These are phyloP conservation scores for Xylaria sp. DNA, from an alignment of 2,329 filamentous ascomycete species.

Conservation along the genomic window DNA sequence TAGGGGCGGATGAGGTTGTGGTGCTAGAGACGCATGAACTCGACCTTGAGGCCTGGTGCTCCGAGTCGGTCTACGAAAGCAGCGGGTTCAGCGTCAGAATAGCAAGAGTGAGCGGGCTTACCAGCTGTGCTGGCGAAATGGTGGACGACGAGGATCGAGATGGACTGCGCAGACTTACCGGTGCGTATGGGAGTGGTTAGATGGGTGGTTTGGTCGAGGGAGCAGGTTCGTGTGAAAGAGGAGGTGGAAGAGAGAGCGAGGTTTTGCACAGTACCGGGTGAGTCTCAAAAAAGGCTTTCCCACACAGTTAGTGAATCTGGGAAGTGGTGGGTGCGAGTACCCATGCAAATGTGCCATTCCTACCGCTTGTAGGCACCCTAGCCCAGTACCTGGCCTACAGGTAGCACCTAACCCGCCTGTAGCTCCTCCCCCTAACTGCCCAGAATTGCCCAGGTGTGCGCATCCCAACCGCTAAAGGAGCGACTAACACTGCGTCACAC, in stretches of 20 bases:
- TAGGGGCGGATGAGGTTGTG: conserved; percentile 50
- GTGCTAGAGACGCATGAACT: conserved; percentile 50
- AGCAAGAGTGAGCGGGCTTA: conserved; percentile 25
- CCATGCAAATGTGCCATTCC: conserved; percentile 40
- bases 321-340: conserved; percentile 40
- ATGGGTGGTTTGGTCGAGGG: conserved; percentile 43
- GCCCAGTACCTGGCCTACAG: conserved; percentile 9
- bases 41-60: conserved; percentile 45
- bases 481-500: conserved; percentile 30
- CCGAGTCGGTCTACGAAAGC: conserved; percentile 45
- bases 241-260: conserved; percentile 50
- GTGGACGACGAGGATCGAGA: conserved; percentile 36
- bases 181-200: conserved; percentile 43
- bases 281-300: conserved; percentile 48
- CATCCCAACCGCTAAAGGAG: conserved; percentile 24
- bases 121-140: conserved; percentile 23
- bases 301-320: conserved; percentile 43
- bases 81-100: conserved; percentile 38
- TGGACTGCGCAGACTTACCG: conserved; percentile 43
- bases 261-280: conserved; percentile 48
- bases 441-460: conserved; percentile 3
- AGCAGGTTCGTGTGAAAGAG: conserved; percentile 47
- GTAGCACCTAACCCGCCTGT: conserved; percentile 29
- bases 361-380: conserved; percentile 31
- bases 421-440: neutral